Evolutionary conservation across 1,284 basidiomycete species (phyloP), one percentile per base, ranked within the genome.

Genomic region (Moesziomyces antarcticus): DNA sequence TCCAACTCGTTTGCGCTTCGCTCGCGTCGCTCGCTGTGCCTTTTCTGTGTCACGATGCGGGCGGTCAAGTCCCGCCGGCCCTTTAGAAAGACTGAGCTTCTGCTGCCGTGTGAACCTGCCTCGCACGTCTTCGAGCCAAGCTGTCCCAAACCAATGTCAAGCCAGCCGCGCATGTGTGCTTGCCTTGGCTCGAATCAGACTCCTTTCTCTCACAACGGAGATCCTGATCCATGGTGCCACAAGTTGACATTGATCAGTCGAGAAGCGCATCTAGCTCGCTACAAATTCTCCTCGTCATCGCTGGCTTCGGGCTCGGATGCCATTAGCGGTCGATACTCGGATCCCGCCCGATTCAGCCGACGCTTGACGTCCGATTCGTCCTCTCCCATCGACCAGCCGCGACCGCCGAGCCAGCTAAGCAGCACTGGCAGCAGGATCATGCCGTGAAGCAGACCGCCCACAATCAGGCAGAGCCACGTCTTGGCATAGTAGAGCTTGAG

Each of bases 401-500:
- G 40, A 4, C 80, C 80, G 24, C 79, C 80, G 21, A 75, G 71
- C 54, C 65, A 68, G 37, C 68, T 75, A 25, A 81, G 71, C 58
- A 74, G 52, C 25, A 81, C 80, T 11, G 80, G 80, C 14, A 81
- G 68, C 33, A 81, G 40, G 14, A 80, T 71, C 55, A 81, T 57
- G 9, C 80, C 80, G 46, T 81, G 80, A 21, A 77, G 52, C 10
- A 75, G 61, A 6, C 79, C 80, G 21, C 73, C 63, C 0, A 80
- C 21, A 60, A 81, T 79, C 22, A 81, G 65, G 43, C 77, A 76
- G 9, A 75, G 58, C 80, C 80, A 81, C 37, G 78, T 77, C 42
- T 74, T 73, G 20, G 78, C 78, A 44, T 81, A 81, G 67, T 81
- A 81, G 25, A 80, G 73, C 61, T 78, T 80, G 50, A 81, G 70